Evolutionary conservation across 768 basidiomycete species (phyloP).

Genomic region (Podaxis sp.): DNA sequence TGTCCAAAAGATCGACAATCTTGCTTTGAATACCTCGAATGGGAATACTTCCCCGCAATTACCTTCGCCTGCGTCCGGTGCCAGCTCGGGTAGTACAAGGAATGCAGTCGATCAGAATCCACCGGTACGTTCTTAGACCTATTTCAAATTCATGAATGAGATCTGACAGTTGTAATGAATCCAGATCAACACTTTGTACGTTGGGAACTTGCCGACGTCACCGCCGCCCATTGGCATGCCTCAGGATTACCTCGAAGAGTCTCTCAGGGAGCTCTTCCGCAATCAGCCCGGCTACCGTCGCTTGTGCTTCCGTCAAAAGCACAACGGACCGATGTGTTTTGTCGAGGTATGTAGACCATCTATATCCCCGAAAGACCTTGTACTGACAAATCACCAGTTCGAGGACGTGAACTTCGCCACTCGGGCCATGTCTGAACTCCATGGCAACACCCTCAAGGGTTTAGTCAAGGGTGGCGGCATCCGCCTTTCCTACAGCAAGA

Average conservation of each 20-base stretch:
- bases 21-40: slow-evolving; percentile 53
- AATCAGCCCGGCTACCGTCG: slow-evolving; percentile 84
- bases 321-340: slow-evolving; percentile 98
- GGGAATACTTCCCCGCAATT: slow-evolving; percentile 71
- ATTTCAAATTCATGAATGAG: background rate
- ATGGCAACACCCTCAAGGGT: slow-evolving; percentile 89
- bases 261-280: slow-evolving; percentile 78
- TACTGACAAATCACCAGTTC: slow-evolving; percentile 51
- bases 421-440: slow-evolving; percentile 84
- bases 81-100: slow-evolving; percentile 46
- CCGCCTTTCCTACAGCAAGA: slow-evolving; percentile 96
- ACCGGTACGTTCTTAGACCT: slow-evolving; percentile 53
- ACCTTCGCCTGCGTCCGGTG: slow-evolving; percentile 72
- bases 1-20: slow-evolving; percentile 42
- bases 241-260: slow-evolving; percentile 83
- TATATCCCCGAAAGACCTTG: slow-evolving; percentile 52
- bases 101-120: slow-evolving; percentile 86
- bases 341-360: slow-evolving; percentile 69
- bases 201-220: slow-evolving; percentile 93
- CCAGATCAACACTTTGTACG: slow-evolving; percentile 96
- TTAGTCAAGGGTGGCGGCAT: slow-evolving; percentile 96
- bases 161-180: slow-evolving; percentile 15
- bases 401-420: slow-evolving; percentile 86
- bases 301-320: slow-evolving; percentile 94
- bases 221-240: slow-evolving; percentile 71